Conservation (phyloP, 768 basidiomycete species). For the Candolleomyces aberdarensis region DNA sequence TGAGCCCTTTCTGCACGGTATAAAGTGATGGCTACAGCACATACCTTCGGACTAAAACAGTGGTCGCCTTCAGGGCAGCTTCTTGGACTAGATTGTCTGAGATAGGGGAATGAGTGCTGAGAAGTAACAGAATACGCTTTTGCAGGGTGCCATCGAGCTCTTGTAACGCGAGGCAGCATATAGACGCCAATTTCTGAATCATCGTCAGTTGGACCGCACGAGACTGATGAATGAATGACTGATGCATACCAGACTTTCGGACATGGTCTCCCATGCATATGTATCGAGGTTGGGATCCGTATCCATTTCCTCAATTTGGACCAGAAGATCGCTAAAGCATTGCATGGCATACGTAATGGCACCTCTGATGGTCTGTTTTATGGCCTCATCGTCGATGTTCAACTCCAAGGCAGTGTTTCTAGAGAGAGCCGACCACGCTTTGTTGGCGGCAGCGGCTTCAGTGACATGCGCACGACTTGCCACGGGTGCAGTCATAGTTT, state of each 20-base stretch:
- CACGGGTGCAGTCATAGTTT: conserved; percentile 46
- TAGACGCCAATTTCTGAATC: conserved; percentile 75
- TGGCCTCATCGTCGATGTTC: conserved; percentile 34
- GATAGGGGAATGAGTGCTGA: conserved; percentile 80
- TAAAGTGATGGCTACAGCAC: conserved; percentile 8
- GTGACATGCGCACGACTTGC: conserved; percentile 28
- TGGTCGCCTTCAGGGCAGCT: conserved; percentile 83
- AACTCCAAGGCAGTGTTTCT: conserved; percentile 45
- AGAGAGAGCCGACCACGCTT: conserved; percentile 72
- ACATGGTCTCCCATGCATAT: conserved; percentile 93
- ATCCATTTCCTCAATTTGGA: conserved; percentile 83
- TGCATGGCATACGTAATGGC: conserved; percentile 65
- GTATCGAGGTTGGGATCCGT: conserved; percentile 75
- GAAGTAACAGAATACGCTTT: conserved; percentile 63
- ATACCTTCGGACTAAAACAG: conserved; percentile 81
- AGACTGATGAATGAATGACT: too few relatives aligned
- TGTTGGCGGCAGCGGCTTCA: conserved; percentile 83
- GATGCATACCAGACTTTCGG: conserved; percentile 72
- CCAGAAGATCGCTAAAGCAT: conserved; percentile 72
- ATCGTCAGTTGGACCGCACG: too few relatives aligned
- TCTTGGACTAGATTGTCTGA: conserved; percentile 85
- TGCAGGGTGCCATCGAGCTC: conserved; percentile 70
- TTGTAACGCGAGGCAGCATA: conserved; percentile 72
- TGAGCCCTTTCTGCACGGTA: neutral
- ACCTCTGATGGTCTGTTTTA: conserved; percentile 37